Evolutionary conservation across 192 early-diverging fungal species (phyloP).

Genomic region (Dimargaris cristalligena): DNA sequence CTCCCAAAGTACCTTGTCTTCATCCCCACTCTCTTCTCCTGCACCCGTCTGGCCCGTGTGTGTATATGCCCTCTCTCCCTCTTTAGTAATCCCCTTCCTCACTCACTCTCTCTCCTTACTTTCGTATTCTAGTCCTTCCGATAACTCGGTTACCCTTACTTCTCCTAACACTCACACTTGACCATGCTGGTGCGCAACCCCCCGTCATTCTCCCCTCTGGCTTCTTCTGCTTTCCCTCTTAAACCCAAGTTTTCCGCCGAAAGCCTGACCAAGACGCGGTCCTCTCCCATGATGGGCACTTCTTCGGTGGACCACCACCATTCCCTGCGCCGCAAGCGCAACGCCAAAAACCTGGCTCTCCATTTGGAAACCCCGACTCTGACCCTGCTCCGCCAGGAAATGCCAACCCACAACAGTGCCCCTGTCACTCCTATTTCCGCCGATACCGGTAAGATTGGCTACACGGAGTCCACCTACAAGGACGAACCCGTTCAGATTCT

Average conservation of each 20-base stretch:
- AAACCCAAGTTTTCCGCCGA: not conserved
- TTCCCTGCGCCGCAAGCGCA: slow-evolving; percentile 7
- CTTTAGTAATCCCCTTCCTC: no score
- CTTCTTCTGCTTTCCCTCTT: not conserved
- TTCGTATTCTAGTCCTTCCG: no score
- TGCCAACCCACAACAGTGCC: not conserved
- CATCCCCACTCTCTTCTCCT: no score
- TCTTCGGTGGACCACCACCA: not conserved
- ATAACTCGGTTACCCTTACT: no score
- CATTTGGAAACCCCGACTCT: slow-evolving; percentile 5
- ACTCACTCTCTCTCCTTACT: no score
- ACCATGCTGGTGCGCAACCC: not conserved
- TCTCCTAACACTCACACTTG: no score
- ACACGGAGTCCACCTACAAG: slow-evolving; percentile 4
- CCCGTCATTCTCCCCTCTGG: not conserved
- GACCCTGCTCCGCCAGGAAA: not conserved
- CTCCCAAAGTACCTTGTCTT: no score
- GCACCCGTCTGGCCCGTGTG: no score
- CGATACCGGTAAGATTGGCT: slow-evolving; percentile 7
- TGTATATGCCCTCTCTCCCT: no score
- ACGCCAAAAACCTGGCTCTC: slow-evolving; percentile 6
- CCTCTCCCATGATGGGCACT: not conserved
- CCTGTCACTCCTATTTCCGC: slow-evolving; percentile 7
- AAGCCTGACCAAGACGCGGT: not conserved
- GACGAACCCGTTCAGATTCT: slow-evolving; percentile 38